A percentile compares a stretch with the other conserved stretches of the same genome.
These are phyloP conservation scores for Solanum hybrid DNA, from an alignment of 305 asterid species.

Conservation along the genomic window DNA sequence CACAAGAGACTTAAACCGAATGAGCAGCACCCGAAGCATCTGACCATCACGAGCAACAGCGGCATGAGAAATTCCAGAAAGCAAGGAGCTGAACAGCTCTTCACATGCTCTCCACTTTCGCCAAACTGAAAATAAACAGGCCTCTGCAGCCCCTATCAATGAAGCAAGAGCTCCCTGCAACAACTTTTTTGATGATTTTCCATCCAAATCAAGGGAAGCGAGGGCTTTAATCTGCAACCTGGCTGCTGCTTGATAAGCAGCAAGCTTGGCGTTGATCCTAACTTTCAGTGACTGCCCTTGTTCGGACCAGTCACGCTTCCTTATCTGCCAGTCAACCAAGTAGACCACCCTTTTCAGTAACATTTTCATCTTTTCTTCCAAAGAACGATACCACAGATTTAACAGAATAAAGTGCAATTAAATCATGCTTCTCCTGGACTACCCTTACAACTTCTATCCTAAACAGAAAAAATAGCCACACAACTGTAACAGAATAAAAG, in stretches of 20 bases:
- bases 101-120: conserved; percentile 89
- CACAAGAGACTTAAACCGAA: conserved; percentile 89
- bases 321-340: conserved; percentile 49
- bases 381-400: background rate
- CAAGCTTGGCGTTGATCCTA: conserved; percentile 69
- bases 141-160: conserved; percentile 84
- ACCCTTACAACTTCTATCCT: background rate
- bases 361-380: background rate
- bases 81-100: conserved; percentile 84
- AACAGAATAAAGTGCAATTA: background rate
- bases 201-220: conserved; percentile 71
- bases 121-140: conserved; percentile 82
- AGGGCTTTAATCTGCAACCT: conserved; percentile 66
- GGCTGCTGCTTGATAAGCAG: conserved; percentile 87
- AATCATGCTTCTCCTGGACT: background rate
- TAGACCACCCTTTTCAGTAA: conserved; percentile 11
- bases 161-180: conserved; percentile 86
- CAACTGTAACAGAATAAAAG: background rate
- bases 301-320: conserved; percentile 90
- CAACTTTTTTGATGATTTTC: conserved; percentile 81
- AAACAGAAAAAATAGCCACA: background rate
- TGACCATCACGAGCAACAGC: conserved; percentile 87
- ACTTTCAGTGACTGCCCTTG: conserved; percentile 83
- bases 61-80: conserved; percentile 84
- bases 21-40: conserved; percentile 81